Evolutionary conservation across 768 basidiomycete genomes (phyloP), one percentile per base, ranked within the genome.

Genomic region (Calocera cornea): DNA sequence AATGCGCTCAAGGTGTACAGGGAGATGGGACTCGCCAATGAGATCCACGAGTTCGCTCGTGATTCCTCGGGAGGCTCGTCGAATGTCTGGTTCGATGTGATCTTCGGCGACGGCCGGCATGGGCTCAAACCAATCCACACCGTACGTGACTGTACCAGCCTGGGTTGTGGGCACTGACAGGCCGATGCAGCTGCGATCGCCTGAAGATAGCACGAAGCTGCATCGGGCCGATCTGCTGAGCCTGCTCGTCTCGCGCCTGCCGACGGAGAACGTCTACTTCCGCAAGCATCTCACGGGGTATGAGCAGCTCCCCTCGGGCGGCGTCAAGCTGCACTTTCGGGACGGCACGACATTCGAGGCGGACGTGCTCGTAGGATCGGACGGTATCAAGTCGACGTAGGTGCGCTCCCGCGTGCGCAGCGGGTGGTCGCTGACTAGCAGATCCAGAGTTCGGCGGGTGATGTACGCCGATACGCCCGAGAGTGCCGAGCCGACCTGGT

Each of bases 261-360:
- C 33, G n/a, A 41, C 5, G 22, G 22, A 33, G 22, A 40, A 41
- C 36, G 38, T 38, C 64, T 29, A 41, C 19, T 27, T 34, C 33
- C 34, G 31, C n/a, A 41, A 27, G n/a, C 41, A 49, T 64, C 54
- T 34, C 40, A 22, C 67, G 27, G 29, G 5, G 31, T 60, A 60
- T 29, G 54, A 60, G 22, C 31, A 60, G 54, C 10, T 60, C 7
- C 27, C 27, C 2, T 10, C 7, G 10, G 41, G 74, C 77, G 11
- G 78, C 78, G 1, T 75, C 76, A 22, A 79, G 54, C 54, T 60
- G 54, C 31, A 60, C 29, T 60, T 60, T 33, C 27, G 54, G 27
- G 54, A 60, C 29, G 54, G 54, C 10, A 60, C 14, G 14, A 60
- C 54, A 7, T 60, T 60, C 31, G 54, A 60, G 2, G 54, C 54